Base-by-base conservation (phyloP, 1,284 basidiomycete species). In the Ceratobasidium theobromae region DNA sequence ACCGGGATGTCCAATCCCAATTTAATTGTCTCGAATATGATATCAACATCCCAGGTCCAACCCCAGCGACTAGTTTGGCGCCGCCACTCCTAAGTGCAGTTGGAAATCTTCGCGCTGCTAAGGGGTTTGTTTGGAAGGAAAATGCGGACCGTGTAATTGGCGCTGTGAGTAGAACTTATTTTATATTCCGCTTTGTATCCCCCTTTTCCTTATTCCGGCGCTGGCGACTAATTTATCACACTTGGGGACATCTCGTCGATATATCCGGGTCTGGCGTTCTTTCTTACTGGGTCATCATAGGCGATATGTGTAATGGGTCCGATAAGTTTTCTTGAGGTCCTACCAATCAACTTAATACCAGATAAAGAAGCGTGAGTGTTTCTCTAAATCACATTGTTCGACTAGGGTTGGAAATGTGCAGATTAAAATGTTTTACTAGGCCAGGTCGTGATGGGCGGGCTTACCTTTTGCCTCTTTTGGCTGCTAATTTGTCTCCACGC, bases 281-380 rank as follows among this genome's bases (percentile, higher is more conserved):
- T n/a, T n/a, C n/a, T n/a, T n/a, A n/a, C n/a, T 51, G 45, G 18
- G 16, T 43, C 21, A 30, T 5, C 5, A n/a, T 38, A 85, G 30
- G 92, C 94, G 0, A 91, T 98, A 82, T 84, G 87, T 71, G 83
- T 93, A 1, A 80, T 97, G 66, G 97, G 97, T 0, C 95, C 97
- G 4, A 84, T 89, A 68, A 84, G 86, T 1, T 74, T 99, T 1
- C 81, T 99, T 32, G 78, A 81, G 16, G 79, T 82, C 11, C 79
- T 99, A 33, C 97, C 97, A 0, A 81, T 99, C 54, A 94, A 95
- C 72, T 80, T 99, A 43, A 89, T 94, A 71, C 87, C 90, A 4
- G 48, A 64, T 23, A 77, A 77, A 35, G 88, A 92, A 70, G 83
- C 89, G 89, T 93, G 76, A 70, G 85, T 78, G 25, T 49, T 28